Percentiles rank a stretch among this genome's conserved stretches.
Conservation (phyloP, 768 basidiomycete genomes). For the Hypsizygus marmoreus region DNA sequence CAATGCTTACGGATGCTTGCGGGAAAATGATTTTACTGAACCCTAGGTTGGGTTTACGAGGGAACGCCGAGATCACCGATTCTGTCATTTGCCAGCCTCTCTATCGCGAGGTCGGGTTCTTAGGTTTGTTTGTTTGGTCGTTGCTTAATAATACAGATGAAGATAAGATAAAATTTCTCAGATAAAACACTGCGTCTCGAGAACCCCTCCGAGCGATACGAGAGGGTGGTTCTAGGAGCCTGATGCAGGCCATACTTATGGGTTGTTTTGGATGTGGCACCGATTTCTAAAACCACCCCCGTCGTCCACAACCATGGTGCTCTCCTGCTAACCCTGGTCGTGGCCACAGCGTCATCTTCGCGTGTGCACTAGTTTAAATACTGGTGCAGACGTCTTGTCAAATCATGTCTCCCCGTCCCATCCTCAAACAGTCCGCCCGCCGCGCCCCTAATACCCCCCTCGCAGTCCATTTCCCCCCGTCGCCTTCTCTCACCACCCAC, state of each 20-base stretch:
- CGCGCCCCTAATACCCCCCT: slow-evolving; percentile 30
- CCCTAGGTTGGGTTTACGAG: no score
- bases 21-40: no score
- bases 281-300: slow-evolving; percentile 9
- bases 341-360: not conserved
- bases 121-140: no score
- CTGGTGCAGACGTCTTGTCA: slow-evolving; percentile 6
- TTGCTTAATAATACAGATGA: no score
- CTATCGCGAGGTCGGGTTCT: no score
- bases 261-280: no score
- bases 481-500: slow-evolving; percentile 47
- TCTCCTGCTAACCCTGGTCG: slow-evolving; percentile 18
- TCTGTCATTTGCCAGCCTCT: no score
- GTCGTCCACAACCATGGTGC: slow-evolving; percentile 12
- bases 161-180: slow-evolving; percentile 8
- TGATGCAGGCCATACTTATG: not conserved
- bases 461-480: slow-evolving; percentile 55
- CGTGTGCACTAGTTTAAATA: slow-evolving; percentile 2
- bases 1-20: no score
- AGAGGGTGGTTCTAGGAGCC: not conserved
- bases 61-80: no score
- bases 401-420: slow-evolving; percentile 50
- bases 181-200: no score
- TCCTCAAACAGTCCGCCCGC: slow-evolving; percentile 52
- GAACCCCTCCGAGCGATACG: no score